Conservation (phyloP, 2,329 filamentous ascomycete genomes). For the Cercospora citrullina region DNA sequence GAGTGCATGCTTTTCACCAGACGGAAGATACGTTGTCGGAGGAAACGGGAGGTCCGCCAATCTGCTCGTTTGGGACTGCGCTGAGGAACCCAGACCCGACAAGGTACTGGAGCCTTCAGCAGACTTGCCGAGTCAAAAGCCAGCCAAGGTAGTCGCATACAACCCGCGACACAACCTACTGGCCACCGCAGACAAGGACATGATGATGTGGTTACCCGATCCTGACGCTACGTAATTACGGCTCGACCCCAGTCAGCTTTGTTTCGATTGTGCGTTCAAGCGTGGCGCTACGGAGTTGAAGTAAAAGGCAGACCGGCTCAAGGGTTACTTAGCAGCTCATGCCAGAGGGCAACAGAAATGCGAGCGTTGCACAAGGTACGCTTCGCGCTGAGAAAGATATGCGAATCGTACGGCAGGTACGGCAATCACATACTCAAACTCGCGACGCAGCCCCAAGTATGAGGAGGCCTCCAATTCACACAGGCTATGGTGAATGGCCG, state of each 20-base stretch:
- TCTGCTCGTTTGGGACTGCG: constrained; percentile 81
- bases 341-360: background rate
- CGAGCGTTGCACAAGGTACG: background rate
- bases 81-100: constrained; percentile 56
- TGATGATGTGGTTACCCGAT: constrained; percentile 46
- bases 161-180: constrained; percentile 92
- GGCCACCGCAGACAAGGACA: constrained; percentile 81
- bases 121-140: constrained; percentile 63
- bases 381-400: background rate
- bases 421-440: background rate
- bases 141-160: constrained; percentile 75
- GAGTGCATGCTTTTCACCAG: constrained; percentile 85
- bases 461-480: background rate
- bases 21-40: constrained; percentile 84
- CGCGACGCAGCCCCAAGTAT: background rate
- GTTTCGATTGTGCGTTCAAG: background rate
- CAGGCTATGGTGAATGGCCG: background rate
- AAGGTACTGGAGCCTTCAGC: constrained; percentile 62
- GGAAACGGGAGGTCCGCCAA: constrained; percentile 67
- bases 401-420: background rate
- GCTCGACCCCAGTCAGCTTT: background rate
- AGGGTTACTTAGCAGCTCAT: background rate
- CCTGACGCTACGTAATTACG: constrained; percentile 4
- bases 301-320: background rate
- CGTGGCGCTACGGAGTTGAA: background rate